Conservation (phyloP, 257 asterid genomes). For the Primulina tabacum region DNA sequence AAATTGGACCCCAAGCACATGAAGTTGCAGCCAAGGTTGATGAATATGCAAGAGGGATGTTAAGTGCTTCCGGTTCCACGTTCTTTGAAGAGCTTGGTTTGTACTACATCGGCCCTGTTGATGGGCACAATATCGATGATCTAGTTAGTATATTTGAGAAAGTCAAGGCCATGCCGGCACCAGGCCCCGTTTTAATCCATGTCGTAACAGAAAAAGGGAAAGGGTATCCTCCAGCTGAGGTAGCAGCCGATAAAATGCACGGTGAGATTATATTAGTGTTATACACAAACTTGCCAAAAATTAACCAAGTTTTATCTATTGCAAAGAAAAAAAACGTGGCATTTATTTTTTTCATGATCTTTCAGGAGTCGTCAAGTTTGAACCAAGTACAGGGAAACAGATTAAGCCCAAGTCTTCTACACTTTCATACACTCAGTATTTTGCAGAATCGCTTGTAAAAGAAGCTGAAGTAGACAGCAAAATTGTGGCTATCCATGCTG, state of each 20-base stretch:
- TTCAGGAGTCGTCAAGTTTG: slow-evolving; percentile 77
- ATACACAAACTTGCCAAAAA: not conserved
- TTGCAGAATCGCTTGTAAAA: slow-evolving; percentile 69
- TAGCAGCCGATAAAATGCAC: slow-evolving; percentile 74
- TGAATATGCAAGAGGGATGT: slow-evolving; percentile 82
- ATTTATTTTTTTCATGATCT: not conserved
- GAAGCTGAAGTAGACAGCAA: slow-evolving; percentile 65
- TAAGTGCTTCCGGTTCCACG: slow-evolving; percentile 67
- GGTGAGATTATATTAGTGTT: slow-evolving; percentile 37
- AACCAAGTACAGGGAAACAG: slow-evolving; percentile 72
- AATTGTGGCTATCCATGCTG: slow-evolving; percentile 75
- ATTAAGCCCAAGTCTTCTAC: slow-evolving; percentile 47
- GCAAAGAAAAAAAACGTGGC: not conserved
- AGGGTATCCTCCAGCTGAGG: slow-evolving; percentile 76
- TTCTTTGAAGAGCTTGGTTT: slow-evolving; percentile 80
- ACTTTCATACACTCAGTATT: slow-evolving; percentile 65
- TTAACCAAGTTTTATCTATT: not conserved
- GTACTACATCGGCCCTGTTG: slow-evolving; percentile 79
- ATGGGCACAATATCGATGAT: slow-evolving; percentile 67
- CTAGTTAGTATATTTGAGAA: slow-evolving; percentile 50
- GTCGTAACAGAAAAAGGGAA: slow-evolving; percentile 74
- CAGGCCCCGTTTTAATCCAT: slow-evolving; percentile 81
- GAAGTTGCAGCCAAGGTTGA: slow-evolving; percentile 79
- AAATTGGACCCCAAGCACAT: slow-evolving; percentile 76
- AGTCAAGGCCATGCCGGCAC: slow-evolving; percentile 64